Conservation (phyloP, 140 eudicot genomes). For the Anethum foeniculum region DNA sequence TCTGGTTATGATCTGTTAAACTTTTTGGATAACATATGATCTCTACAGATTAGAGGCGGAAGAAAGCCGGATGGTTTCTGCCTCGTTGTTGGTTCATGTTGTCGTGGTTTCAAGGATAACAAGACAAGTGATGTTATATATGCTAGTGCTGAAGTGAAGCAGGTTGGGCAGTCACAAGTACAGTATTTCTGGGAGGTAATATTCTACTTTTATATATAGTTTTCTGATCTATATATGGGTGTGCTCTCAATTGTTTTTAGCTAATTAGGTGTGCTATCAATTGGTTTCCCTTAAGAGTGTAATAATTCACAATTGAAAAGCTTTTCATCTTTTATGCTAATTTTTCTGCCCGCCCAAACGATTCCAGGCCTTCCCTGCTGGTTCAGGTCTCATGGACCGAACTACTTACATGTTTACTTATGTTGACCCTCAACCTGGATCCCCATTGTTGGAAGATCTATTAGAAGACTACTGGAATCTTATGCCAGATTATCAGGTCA, state of each 20-base stretch:
- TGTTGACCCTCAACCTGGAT: constrained; percentile 72
- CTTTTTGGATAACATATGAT: background rate
- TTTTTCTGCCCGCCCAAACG: background rate
- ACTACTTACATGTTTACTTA: constrained; percentile 97
- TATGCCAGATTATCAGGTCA: constrained; percentile 95
- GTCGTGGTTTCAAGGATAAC: constrained; percentile 73
- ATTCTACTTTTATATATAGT: background rate
- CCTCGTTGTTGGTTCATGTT: constrained; percentile 95
- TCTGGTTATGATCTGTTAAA: background rate
- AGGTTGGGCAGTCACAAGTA: constrained; percentile 66
- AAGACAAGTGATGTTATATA: constrained; percentile 76
- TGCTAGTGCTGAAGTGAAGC: constrained; percentile 59
- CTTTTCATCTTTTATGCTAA: background rate
- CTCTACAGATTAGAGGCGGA: constrained; percentile 64
- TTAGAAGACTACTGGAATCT: constrained; percentile 90
- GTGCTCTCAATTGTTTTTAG: background rate
- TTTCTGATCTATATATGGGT: background rate
- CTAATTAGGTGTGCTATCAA: no score
- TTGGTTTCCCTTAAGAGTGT: background rate
- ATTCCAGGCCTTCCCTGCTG: constrained; percentile 95
- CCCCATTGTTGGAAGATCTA: constrained; percentile 74
- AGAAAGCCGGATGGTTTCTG: constrained; percentile 97
- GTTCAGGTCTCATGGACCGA: constrained; percentile 87
- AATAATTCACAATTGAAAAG: background rate
- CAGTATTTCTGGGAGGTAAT: constrained; percentile 97